A percentile compares a stretch with the other conserved stretches of the same genome.
Conservation (phyloP, 1,284 basidiomycete species). For the Neonothopanus nambi region DNA sequence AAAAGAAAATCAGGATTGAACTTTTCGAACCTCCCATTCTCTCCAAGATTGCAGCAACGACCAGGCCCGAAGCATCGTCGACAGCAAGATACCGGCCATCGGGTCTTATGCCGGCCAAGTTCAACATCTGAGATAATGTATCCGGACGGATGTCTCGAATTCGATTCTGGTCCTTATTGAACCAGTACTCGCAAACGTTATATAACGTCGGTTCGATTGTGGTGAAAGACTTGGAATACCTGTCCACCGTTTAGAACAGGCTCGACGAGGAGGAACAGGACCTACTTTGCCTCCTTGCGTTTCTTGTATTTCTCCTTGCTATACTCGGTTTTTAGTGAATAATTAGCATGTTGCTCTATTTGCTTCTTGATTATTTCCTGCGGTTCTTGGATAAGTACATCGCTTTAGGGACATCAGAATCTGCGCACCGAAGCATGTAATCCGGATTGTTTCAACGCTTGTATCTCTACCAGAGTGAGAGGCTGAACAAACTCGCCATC, state of each 20-base stretch:
- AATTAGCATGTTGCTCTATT: conserved; percentile 89
- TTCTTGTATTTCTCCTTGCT: conserved; percentile 97
- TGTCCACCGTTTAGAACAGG: conserved; percentile 31
- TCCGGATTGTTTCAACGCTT: conserved; percentile 75
- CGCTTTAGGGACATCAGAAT: conserved; percentile 3
- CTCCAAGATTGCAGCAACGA: conserved; percentile 85
- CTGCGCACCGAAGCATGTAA: conserved; percentile 65
- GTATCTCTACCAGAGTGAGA: conserved; percentile 79
- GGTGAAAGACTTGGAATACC: conserved; percentile 87
- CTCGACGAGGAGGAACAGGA: conserved; percentile 11
- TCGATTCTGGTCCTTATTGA: conserved; percentile 76
- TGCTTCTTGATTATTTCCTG: conserved; percentile 93
- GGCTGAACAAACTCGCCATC: conserved; percentile 80
- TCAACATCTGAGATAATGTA: conserved; percentile 86
- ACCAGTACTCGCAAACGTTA: conserved; percentile 91
- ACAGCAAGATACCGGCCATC: conserved; percentile 88
- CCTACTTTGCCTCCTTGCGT: conserved; percentile 91
- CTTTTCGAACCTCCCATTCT: conserved; percentile 73
- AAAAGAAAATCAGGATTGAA: background rate
- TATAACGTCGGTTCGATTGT: conserved; percentile 87
- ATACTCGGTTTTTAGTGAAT: conserved; percentile 91
- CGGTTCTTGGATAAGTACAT: background rate
- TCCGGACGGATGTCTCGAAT: conserved; percentile 88
- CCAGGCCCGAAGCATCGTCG: conserved; percentile 90
- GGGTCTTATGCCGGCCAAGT: conserved; percentile 80